A percentile compares a stretch with the other conserved stretches of the same genome.
phyloP scores from a whole-genome alignment of 1,284 basidiomycete species.

The Cryptococcus amylolentus region DNA sequence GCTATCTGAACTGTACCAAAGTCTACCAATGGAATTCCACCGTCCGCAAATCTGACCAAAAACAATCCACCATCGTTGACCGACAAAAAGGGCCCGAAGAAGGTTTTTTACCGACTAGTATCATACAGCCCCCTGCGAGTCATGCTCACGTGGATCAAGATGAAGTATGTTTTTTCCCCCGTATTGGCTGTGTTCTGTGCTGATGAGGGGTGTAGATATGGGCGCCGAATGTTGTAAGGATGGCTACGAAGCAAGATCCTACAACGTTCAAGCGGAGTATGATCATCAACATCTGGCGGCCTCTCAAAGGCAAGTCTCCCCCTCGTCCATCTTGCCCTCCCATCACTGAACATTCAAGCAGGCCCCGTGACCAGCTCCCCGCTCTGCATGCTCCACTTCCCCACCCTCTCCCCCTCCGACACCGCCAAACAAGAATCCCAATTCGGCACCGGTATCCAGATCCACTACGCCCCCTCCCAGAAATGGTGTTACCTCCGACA shows the following conservation, averaged over 20 bases:
- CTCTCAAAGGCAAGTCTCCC: conserved; percentile 19
- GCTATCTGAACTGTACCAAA: conserved; percentile 18
- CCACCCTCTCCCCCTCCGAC: conserved; percentile 8
- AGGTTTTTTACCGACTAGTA: conserved; percentile 13
- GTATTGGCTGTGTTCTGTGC: not conserved
- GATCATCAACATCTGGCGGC: conserved; percentile 41
- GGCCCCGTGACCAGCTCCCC: conserved; percentile 35
- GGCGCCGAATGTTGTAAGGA: not conserved
- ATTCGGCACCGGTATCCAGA: conserved; percentile 24
- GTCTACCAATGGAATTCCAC: conserved; percentile 35
- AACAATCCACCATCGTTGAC: conserved; percentile 8
- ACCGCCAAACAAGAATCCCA: conserved; percentile 11
- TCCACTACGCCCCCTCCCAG: conserved; percentile 22
- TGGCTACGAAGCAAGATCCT: not conserved
- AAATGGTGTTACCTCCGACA: conserved; percentile 34
- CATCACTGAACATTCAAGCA: too few species aligned
- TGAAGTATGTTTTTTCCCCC: conserved; percentile 11
- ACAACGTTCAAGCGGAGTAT: conserved; percentile 13
- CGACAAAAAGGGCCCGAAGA: conserved; percentile 20
- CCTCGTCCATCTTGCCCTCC: too few species aligned
- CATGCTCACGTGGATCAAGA: conserved; percentile 37
- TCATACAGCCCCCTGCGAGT: conserved; percentile 20
- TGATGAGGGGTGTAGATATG: not conserved
- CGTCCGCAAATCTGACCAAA: conserved; percentile 8
- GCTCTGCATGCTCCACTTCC: conserved; percentile 23